Evolutionary conservation across 2,329 filamentous ascomycete species (phyloP).

Genomic region (Cylindrodendrum hubeiense): DNA sequence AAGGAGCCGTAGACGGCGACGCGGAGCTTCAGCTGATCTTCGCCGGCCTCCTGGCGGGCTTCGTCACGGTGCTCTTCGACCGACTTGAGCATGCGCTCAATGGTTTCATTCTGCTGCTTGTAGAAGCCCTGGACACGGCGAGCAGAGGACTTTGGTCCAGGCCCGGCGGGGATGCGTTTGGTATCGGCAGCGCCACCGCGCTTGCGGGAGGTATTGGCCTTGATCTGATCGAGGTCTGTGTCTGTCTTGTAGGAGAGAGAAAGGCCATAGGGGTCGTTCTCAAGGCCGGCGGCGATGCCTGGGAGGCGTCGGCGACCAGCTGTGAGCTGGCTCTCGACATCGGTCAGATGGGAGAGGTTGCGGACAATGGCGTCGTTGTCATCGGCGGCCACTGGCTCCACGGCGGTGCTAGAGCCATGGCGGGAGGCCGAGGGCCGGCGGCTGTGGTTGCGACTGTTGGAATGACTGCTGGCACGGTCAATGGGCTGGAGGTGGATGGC

Average conservation of each 20-base stretch:
- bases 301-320: conserved; percentile 61
- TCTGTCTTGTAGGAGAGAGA: conserved; percentile 82
- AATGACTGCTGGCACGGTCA: conserved; percentile 37
- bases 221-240: conserved; percentile 81
- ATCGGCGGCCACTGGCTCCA: conserved; percentile 55
- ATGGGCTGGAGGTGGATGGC: conserved; percentile 57
- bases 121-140: conserved; percentile 84
- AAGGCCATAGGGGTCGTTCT: conserved; percentile 86
- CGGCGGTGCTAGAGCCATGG: conserved; percentile 59
- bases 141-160: conserved; percentile 50
- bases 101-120: conserved; percentile 91
- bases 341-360: conserved; percentile 54
- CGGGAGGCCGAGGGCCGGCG: conserved; percentile 40
- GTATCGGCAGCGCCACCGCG: conserved; percentile 60
- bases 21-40: conserved; percentile 82
- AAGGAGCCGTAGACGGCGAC: conserved; percentile 78
- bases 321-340: conserved; percentile 63
- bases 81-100: conserved; percentile 89
- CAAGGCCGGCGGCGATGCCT: conserved; percentile 62
- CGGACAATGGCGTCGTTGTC: conserved; percentile 56
- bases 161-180: conserved; percentile 35
- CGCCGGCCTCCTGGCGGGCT: conserved; percentile 82
- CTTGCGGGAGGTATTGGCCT: conserved; percentile 84
- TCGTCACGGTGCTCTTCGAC: conserved; percentile 91
- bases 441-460: conserved; percentile 28